Conservation (phyloP, 1,284 basidiomycete species). For the Gymnopus androsaceus region DNA sequence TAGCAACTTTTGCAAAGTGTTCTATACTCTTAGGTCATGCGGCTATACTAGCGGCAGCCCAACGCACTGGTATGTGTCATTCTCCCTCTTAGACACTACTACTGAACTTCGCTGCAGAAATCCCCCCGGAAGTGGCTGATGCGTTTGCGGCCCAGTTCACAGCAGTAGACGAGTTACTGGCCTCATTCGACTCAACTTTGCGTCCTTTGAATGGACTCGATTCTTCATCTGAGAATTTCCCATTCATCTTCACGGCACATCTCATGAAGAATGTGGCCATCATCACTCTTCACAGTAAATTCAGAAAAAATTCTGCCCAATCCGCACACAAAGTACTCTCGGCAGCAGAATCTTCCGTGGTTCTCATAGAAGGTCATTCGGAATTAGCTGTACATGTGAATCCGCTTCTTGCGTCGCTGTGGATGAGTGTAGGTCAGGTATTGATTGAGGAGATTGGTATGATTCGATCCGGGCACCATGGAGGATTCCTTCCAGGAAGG, state of each 20-base stretch:
- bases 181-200: slow-evolving; percentile 7
- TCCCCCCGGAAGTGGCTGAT: not conserved
- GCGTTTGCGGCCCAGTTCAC: not conserved
- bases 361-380: not conserved
- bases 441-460: slow-evolving; percentile 3
- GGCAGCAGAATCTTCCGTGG: slow-evolving; percentile 11
- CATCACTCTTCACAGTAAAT: slow-evolving; percentile 11
- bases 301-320: not conserved
- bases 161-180: slow-evolving; percentile 9
- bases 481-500: not conserved
- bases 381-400: not conserved
- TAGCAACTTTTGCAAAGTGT: slow-evolving; percentile 16
- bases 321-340: slow-evolving; percentile 6
- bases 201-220: slow-evolving; percentile 2
- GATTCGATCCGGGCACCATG: not conserved
- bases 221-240: slow-evolving; percentile 1
- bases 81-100: not conserved
- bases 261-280: slow-evolving; percentile 12
- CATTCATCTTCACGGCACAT: slow-evolving; percentile 9
- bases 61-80: not conserved
- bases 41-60: not conserved
- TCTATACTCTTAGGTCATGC: slow-evolving; percentile 17
- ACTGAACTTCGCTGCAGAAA: not conserved
- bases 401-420: slow-evolving; percentile 5
- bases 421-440: slow-evolving; percentile 8